Percentiles rank a stretch among this genome's conserved stretches.
Conservation (phyloP, 2,329 filamentous ascomycete genomes). For the Mycogone perniciosa region DNA sequence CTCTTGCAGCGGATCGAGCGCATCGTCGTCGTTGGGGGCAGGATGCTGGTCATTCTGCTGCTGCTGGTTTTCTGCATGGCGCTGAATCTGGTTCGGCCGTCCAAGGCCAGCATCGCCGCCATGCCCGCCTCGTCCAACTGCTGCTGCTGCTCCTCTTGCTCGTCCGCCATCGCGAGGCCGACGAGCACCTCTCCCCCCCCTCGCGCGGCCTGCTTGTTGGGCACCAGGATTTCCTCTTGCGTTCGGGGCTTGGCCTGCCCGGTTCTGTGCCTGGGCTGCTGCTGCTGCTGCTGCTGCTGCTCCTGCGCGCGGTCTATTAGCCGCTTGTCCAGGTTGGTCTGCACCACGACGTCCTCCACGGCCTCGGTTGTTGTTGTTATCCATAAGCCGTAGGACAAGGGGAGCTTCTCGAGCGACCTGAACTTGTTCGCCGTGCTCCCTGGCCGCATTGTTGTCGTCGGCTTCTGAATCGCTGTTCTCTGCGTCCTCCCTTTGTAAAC, state of each 20-base stretch:
- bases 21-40: slow-evolving; percentile 16
- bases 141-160: slow-evolving; percentile 9
- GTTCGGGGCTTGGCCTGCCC: slow-evolving; percentile 4
- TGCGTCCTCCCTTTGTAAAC: slow-evolving; percentile 14
- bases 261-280: background rate
- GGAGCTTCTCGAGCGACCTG: slow-evolving; percentile 51
- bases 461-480: slow-evolving; percentile 11
- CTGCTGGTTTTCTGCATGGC: background rate
- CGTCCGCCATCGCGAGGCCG: slow-evolving; percentile 7
- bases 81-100: slow-evolving; percentile 20
- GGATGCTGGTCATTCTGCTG: background rate
- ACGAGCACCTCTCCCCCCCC: slow-evolving; percentile 6
- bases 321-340: background rate
- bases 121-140: slow-evolving; percentile 6
- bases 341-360: slow-evolving; percentile 15
- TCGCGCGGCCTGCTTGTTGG: slow-evolving; percentile 2
- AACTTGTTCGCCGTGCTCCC: slow-evolving; percentile 24
- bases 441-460: slow-evolving; percentile 26
- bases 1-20: slow-evolving; percentile 40
- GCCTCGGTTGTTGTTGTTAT: slow-evolving; percentile 21
- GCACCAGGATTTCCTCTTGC: slow-evolving; percentile 1
- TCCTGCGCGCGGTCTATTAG: slow-evolving; percentile 3
- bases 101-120: slow-evolving; percentile 14
- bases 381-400: slow-evolving; percentile 48
- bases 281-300: background rate